Evolutionary conservation across 228 moss, liverwort and hornwort genomes (phyloP).

Genomic region (Sphagnum fallax): DNA sequence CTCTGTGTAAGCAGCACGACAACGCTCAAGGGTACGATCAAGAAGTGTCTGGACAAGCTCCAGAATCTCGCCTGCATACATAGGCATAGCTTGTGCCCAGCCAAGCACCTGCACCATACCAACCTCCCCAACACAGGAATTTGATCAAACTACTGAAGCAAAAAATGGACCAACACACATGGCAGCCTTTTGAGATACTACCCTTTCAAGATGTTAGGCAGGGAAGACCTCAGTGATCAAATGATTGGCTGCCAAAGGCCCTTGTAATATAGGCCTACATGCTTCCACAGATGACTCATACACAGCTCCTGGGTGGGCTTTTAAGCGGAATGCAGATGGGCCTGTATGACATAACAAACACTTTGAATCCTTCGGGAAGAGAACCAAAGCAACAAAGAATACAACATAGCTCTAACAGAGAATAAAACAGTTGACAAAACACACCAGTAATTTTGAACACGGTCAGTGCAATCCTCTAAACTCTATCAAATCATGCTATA

Average conservation of each 20-base stretch:
- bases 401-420: background rate
- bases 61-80: conserved; percentile 97
- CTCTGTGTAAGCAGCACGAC: conserved; percentile 97
- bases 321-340: conserved; percentile 92
- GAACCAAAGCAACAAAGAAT: background rate
- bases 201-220: too few species aligned
- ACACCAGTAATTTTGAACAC: background rate
- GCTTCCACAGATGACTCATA: conserved; percentile 82
- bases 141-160: too few species aligned
- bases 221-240: conserved; percentile 74
- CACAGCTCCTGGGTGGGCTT: conserved; percentile 80
- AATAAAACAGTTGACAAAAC: background rate
- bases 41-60: conserved; percentile 98
- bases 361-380: background rate
- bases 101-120: conserved; percentile 67
- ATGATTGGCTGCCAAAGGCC: conserved; percentile 93
- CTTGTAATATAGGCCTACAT: conserved; percentile 89
- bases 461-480: too few species aligned
- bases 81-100: conserved; percentile 99
- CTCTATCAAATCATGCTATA: too few species aligned
- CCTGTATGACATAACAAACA: conserved; percentile 30
- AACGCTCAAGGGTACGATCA: conserved; percentile 96
- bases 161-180: too few species aligned
- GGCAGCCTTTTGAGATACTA: too few species aligned
- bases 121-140: background rate